Evolutionary conservation across 164 flowering plant species (phyloP), one percentile per base, ranked within the genome.

Genomic region (Tetracentron sinense): DNA sequence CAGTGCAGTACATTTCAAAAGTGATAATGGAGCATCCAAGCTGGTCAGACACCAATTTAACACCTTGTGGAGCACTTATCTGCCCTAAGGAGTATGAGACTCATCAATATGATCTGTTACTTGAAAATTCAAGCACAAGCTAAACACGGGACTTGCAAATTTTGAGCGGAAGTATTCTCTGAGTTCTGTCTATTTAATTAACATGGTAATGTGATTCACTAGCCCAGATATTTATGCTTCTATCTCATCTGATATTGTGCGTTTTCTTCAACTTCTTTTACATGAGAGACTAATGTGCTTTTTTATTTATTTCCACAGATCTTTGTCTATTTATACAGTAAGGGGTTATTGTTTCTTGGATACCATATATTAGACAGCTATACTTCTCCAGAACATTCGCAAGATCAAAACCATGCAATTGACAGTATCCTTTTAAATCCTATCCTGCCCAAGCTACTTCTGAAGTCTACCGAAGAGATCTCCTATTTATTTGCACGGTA

Each of bases 11-110:
- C 75, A 73, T 88, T 42, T 80, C 89, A 29, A 79, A 72, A 51
- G 64, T 92, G 72, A 68, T 88, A 33, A 69, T 46, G 70, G 90
- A 88, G 72, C 91, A 88, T 73, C 96, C 92, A 51, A 72, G 77
- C 75, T 89, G 89, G 85, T 67, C 67, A 62, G 64, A 62, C 49
- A 29, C 55, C 23, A 58, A 42, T 69, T 33, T 51, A 25, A 55
- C 54, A 52, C 64, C 63, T 69, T 35, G 49, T 67, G 63, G 67
- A 57, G 62, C 56, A 28, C 35, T 33, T 22, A 57, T 35, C 30
- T 66, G 47, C 73, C 60, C 55, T 10, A 49, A 61, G 63, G 79
- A 75, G 59, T 49, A 53, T 62, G 78, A 71, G 54, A 31, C 60
- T 73, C 56, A 67, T 64, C 77, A 78, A 27, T 74, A 61, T 61